These are phyloP conservation scores for Pseudogymnoascus sp. DNA, from an alignment of 2,329 filamentous ascomycete genomes.

Conservation along the genomic window DNA sequence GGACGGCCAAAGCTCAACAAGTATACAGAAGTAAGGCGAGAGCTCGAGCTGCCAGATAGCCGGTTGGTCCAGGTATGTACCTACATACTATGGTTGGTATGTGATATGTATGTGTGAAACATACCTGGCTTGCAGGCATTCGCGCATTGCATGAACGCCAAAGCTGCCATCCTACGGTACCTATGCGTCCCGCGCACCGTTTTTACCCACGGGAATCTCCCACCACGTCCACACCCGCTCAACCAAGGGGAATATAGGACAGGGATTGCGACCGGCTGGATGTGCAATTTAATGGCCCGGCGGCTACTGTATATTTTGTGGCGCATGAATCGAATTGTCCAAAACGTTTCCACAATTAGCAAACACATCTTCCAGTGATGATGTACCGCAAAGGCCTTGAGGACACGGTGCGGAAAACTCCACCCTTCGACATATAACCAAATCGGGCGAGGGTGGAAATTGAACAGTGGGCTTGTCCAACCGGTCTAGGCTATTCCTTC, in stretches of 20 bases:
- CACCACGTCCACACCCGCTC: neutral
- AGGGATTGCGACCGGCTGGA: constrained; percentile 3
- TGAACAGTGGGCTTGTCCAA: neutral
- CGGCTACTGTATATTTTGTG: neutral
- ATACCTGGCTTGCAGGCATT: constrained; percentile 2
- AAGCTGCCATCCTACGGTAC: neutral
- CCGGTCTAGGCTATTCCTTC: constrained; percentile 7
- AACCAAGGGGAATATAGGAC: neutral
- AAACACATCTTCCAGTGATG: neutral
- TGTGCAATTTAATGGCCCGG: neutral
- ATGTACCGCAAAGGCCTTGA: neutral
- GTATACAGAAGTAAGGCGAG: neutral
- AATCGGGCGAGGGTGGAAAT: neutral
- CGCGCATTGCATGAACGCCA: constrained; percentile 4
- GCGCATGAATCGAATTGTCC: neutral
- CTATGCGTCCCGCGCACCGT: neutral
- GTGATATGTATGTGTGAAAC: constrained; percentile 1
- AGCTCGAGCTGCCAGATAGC: neutral
- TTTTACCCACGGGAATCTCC: neutral
- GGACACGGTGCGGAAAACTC: neutral
- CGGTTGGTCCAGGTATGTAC: neutral
- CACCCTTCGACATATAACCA: neutral
- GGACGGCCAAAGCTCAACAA: constrained; percentile 4
- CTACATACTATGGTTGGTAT: neutral
- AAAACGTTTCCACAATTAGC: neutral